Base-by-base conservation (phyloP, 2,329 filamentous ascomycete species). In the Colletotrichum sp. region DNA sequence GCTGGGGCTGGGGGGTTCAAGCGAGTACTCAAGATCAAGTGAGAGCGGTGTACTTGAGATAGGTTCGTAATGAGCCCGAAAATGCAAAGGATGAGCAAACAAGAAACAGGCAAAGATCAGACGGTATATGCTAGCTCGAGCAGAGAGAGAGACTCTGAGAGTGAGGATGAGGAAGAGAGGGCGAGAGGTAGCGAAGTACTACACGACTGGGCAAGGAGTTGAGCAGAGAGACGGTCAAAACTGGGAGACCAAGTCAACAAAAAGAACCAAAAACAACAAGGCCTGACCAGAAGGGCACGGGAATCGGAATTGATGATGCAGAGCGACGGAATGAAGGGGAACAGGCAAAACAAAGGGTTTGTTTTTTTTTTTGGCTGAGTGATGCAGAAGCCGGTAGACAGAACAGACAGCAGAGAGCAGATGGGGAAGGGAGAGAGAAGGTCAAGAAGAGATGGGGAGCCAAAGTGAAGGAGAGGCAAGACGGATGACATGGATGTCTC, bases 401-500 rank as follows among this genome's bases (percentile, higher is more conserved):
- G 62, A 34, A 18, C 18, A 66, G 62, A 28, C 44, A 7, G 7
- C 15, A 18, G 32, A 36, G 21, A 32, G 7, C n/a, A 30, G 28
- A 57, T 52, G 60, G 49, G 36, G 55, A 60, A 67, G 62, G 16
- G 44, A 28, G 32, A 52, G 49, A 60, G 26, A 52, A 36, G 28
- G 64, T 39, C 30, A 28, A n/a, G 69, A 63, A 72, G 69, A 52
- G 55, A 64, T 52, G 30, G 44, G 49, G 60, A 62, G 49, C 68
- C 44, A 49, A 49, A 21, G n/a, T 49, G 44, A 36, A 70, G 55
- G 15, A 64, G 63, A 69, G 71, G 32, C 62, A 57, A 69, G 66
- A 69, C 55, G 62, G 69, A 63, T 75, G 63, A 57, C 73, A 75
- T 75, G 73, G 73, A 72, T 75, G 62, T 68, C 55, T 60, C 68